Percentiles rank a stretch among this genome's conserved stretches.
These are phyloP conservation scores for Spencermartinsiella europaea DNA, from an alignment of 805 yeast species.

Conservation along the genomic window DNA sequence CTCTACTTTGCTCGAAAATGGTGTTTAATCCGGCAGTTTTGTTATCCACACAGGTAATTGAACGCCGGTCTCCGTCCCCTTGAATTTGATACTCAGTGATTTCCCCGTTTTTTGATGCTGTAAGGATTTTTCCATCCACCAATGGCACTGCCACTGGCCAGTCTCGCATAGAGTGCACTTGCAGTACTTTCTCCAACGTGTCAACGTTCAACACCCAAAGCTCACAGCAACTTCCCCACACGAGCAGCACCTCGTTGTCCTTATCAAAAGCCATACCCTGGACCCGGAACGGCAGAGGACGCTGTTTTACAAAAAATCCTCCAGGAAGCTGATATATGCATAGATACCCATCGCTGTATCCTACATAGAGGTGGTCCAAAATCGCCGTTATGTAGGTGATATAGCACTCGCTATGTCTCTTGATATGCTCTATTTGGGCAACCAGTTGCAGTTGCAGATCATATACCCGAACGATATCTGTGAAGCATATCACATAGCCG, in stretches of 20 bases:
- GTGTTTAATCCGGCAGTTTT: not conserved
- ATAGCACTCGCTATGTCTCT: not conserved
- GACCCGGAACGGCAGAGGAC: conserved; percentile 10
- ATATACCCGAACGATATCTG: not conserved
- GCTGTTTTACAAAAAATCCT: not conserved
- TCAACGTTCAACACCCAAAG: conserved; percentile 9
- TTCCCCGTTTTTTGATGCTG: conserved; percentile 7
- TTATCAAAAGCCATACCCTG: conserved; percentile 10
- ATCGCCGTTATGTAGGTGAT: not conserved
- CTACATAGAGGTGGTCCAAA: not conserved
- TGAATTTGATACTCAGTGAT: conserved; percentile 1
- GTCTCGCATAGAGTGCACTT: conserved; percentile 12
- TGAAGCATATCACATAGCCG: not conserved
- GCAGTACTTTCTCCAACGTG: conserved; percentile 4
- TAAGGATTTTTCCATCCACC: conserved; percentile 10
- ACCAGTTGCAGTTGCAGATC: not conserved
- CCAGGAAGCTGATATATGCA: not conserved
- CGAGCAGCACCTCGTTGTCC: conserved; percentile 8
- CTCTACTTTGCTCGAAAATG: not conserved
- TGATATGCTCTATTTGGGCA: not conserved
- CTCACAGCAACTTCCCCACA: conserved; percentile 19
- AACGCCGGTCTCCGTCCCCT: not conserved
- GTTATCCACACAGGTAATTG: not conserved
- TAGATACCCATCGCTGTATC: not conserved
- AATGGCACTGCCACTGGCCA: conserved; percentile 19